phyloP scores from a whole-genome alignment of 176 grass and related monocot genomes.

The Coix lacrymajobi region DNA sequence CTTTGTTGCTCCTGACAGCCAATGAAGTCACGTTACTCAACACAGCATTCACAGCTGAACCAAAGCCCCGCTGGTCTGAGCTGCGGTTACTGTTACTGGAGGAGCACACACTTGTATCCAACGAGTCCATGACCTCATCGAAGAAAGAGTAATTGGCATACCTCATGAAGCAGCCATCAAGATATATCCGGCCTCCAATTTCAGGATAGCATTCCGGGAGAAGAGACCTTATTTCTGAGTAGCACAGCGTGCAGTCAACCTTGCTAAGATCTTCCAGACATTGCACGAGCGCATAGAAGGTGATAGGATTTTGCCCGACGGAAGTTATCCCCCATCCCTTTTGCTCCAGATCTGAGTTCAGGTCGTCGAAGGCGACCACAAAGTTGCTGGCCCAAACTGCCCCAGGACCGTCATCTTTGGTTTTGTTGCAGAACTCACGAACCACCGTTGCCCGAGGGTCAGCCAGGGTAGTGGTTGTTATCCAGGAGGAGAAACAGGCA shows the following conservation, averaged over 20 bases:
- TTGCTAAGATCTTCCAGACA: constrained; percentile 44
- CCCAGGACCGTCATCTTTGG: not conserved
- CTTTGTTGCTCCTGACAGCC: constrained; percentile 19
- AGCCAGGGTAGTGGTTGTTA: not conserved
- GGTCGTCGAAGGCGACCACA: constrained; percentile 37
- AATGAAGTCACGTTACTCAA: constrained; percentile 32
- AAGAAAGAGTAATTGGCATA: constrained; percentile 49
- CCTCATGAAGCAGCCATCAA: constrained; percentile 61
- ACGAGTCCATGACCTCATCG: constrained; percentile 18
- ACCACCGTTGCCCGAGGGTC: constrained; percentile 19
- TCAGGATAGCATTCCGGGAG: constrained; percentile 48
- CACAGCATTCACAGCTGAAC: constrained; percentile 6
- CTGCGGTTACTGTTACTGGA: constrained; percentile 19
- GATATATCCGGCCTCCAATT: constrained; percentile 34
- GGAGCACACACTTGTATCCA: constrained; percentile 44
- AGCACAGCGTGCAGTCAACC: constrained; percentile 44
- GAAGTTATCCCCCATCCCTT: constrained; percentile 36
- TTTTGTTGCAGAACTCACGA: constrained; percentile 7
- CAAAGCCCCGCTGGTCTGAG: not conserved
- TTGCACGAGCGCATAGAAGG: constrained; percentile 39
- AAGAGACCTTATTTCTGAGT: constrained; percentile 33
- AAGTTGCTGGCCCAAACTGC: constrained; percentile 43
- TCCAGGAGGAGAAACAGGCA: not conserved
- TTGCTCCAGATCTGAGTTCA: constrained; percentile 36
- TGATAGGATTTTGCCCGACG: constrained; percentile 24